Evolutionary conservation across 305 asterid genomes (phyloP).

Genomic region (Fraxinus floribunda): DNA sequence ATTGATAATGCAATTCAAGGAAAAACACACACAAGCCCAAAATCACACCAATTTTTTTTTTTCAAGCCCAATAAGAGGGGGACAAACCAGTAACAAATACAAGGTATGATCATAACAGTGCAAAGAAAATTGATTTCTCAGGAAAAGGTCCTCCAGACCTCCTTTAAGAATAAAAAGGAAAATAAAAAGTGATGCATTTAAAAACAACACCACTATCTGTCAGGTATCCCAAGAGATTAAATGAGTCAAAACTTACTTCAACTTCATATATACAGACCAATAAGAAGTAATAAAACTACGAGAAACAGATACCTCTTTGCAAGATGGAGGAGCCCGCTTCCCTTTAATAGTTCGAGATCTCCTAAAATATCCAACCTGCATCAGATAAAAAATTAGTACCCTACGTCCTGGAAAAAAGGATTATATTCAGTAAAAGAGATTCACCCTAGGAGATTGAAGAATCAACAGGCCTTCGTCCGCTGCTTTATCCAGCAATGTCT

Average conservation of each 20-base stretch:
- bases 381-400: constrained; percentile 1
- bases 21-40: neutral
- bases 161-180: neutral
- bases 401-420: neutral
- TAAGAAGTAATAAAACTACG: neutral
- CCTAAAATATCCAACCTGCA: neutral
- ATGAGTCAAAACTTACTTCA: neutral
- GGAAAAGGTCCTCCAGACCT: neutral
- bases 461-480: constrained; percentile 72
- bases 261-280: neutral
- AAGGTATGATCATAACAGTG: neutral
- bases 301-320: neutral
- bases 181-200: neutral
- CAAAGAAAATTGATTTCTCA: neutral
- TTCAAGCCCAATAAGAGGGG: neutral
- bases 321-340: neutral
- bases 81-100: neutral
- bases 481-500: constrained; percentile 54
- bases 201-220: neutral
- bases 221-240: neutral
- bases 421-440: neutral
- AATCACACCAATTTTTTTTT: neutral
- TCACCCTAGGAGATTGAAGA: constrained; percentile 76
- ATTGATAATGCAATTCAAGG: neutral
- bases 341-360: neutral